Base-by-base conservation (phyloP, 768 basidiomycete genomes). In the Calocybe indica region DNA sequence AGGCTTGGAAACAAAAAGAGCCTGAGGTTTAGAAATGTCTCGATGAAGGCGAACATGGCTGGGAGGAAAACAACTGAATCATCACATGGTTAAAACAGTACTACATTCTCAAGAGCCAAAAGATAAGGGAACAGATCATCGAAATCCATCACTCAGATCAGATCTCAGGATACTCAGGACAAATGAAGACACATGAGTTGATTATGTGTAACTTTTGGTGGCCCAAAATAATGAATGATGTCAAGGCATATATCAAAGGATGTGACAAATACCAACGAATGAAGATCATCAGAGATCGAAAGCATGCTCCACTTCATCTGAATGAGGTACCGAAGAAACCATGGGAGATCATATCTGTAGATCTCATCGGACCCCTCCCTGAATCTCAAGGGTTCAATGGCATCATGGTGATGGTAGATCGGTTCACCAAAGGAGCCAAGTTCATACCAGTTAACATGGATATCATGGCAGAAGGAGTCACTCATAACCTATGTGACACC, bases 271-370 rank as follows among this genome's bases (percentile, higher is more conserved):
- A 71, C 49, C 53, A 58, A 36, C 40, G 48, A 61, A 71, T 54
- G 42, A 65, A 66, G 60, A 56, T 11, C 40, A 59, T 49, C 58
- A 68, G 54, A 49, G 65, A 41, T 53, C 63, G 34, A 43, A 61
- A 50, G n/a, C 40, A 34, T 34, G 66, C 51, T 35, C 34, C 34
- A 14, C 58, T 57, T 45, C 46, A 29, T 32, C 67, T 35, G 29
- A 48, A 58, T 46, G 37, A 45, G 8, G 47, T 54, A n/a, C 60
- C 64, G 6, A 34, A 44, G 5, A 41, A 34, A 1, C 47, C 22
- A 11, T 75, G 72, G 69, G 12, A 58, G 3, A 57, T 58, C 5
- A 62, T 73, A 4, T 62, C 65, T 0, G 60, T 66, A 40, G 71
- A 78, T 44, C 58, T 67, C 34, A 67, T 74, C 44, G 52, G 47